A percentile compares a stretch with the other conserved stretches of the same genome.
Evolutionary conservation across 441 rosid genomes (phyloP).

Genomic region (Croton setiger): DNA sequence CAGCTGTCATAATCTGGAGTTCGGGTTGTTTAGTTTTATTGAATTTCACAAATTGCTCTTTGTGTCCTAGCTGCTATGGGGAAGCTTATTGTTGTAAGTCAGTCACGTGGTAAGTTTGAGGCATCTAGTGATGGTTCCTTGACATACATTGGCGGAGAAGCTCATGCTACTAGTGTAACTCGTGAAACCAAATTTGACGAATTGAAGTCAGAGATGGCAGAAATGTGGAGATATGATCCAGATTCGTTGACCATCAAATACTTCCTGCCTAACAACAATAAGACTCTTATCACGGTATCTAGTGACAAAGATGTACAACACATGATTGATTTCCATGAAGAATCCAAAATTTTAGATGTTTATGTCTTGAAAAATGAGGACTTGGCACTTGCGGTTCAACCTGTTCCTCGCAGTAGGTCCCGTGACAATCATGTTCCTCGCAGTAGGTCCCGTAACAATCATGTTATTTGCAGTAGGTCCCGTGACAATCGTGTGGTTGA

Average conservation of each 20-base stretch:
- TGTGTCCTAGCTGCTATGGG: conserved; percentile 14
- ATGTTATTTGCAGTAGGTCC: conserved; percentile 3
- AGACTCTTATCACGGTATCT: conserved; percentile 38
- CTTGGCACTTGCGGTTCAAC: conserved; percentile 12
- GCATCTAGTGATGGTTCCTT: conserved; percentile 36
- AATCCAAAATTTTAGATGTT: conserved; percentile 29
- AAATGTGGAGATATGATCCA: conserved; percentile 40
- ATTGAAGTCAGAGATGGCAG: conserved; percentile 41
- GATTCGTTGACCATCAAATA: conserved; percentile 28
- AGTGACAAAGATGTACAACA: conserved; percentile 35
- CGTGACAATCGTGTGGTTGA: no score
- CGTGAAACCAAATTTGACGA: conserved; percentile 33
- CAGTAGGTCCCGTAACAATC: conserved; percentile 30
- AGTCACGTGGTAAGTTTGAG: conserved; percentile 43
- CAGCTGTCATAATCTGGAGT: no score
- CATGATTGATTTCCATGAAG: conserved; percentile 38
- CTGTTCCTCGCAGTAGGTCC: conserved; percentile 26
- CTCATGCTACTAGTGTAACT: conserved; percentile 40
- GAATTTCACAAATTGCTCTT: not conserved
- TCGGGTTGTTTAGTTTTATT: conserved; percentile 1
- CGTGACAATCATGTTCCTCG: conserved; percentile 13
- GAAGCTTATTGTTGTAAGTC: conserved; percentile 42
- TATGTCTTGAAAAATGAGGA: conserved; percentile 28
- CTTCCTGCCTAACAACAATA: conserved; percentile 34
- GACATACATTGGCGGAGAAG: conserved; percentile 45